Percentiles rank a stretch among this genome's conserved stretches.
Conservation (phyloP, 257 asterid species). For the Osmanthus fragrans region DNA sequence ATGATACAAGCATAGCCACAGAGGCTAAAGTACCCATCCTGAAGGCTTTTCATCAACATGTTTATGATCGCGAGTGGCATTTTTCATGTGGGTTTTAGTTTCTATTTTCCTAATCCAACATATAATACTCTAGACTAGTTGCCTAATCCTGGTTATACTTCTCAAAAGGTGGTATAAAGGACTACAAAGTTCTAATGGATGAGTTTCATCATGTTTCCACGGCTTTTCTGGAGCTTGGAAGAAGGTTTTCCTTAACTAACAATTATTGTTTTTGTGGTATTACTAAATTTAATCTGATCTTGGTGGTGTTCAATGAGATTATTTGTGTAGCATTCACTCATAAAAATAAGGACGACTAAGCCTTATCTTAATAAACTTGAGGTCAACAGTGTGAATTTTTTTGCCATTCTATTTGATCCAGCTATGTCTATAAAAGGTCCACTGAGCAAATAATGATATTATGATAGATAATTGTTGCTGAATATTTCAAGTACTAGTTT, state of each 20-base stretch:
- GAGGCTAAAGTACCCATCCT: slow-evolving; percentile 89
- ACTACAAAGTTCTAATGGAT: slow-evolving; percentile 90
- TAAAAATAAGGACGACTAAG: not conserved
- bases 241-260: slow-evolving; percentile 40
- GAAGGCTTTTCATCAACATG: slow-evolving; percentile 75
- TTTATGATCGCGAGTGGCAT: slow-evolving; percentile 83
- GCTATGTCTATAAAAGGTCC: not conserved
- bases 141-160: slow-evolving; percentile 18
- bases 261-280: slow-evolving; percentile 19
- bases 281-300: slow-evolving; percentile 14
- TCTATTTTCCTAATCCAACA: slow-evolving; percentile 13
- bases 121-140: slow-evolving; percentile 14
- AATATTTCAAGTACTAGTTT: not conserved
- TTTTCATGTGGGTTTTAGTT: slow-evolving; percentile 76
- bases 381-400: not conserved
- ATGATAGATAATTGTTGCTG: not conserved
- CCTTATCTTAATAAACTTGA: not conserved
- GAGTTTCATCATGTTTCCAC: slow-evolving; percentile 83
- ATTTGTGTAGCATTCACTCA: not conserved
- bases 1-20: slow-evolving; percentile 85
- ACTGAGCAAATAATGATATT: not conserved
- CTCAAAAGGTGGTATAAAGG: slow-evolving; percentile 80
- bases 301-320: not conserved
- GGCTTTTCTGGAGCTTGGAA: slow-evolving; percentile 86
- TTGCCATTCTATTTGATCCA: not conserved